Conservation (phyloP, 768 basidiomycete species). For the Amanita pallidorosea region DNA sequence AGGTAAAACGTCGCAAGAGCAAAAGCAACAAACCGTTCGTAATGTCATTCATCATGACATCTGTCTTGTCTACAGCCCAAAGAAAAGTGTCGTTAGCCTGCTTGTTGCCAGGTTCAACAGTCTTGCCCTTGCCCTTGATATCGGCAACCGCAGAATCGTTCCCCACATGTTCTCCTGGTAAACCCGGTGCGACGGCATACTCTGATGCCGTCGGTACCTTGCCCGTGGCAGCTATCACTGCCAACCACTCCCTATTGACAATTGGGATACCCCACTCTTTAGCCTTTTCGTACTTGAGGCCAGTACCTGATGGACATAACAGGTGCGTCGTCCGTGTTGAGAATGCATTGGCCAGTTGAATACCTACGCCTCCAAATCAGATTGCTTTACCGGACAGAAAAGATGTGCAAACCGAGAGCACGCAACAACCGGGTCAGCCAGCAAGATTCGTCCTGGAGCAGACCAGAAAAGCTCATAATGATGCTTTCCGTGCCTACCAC, state of each 20-base stretch:
- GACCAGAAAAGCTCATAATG: slow-evolving; percentile 61
- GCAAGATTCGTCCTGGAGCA: slow-evolving; percentile 57
- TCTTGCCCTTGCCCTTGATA: slow-evolving; percentile 20
- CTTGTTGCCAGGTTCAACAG: slow-evolving; percentile 8
- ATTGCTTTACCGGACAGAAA: not conserved
- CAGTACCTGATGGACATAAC: slow-evolving; percentile 59
- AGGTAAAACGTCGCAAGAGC: not conserved
- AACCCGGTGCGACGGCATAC: slow-evolving; percentile 19
- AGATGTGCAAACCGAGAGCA: slow-evolving; percentile 44
- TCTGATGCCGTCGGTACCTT: slow-evolving; percentile 24
- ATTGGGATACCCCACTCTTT: slow-evolving; percentile 69
- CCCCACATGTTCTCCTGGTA: not conserved
- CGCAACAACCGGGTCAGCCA: slow-evolving; percentile 57
- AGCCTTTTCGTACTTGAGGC: slow-evolving; percentile 73
- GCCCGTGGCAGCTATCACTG: slow-evolving; percentile 44
- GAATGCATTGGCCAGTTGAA: slow-evolving; percentile 44
- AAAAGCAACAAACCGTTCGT: slow-evolving; percentile 28
- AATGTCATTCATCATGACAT: slow-evolving; percentile 27
- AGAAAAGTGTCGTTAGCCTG: not conserved
- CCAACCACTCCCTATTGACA: slow-evolving; percentile 64
- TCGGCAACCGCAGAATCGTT: slow-evolving; percentile 5
- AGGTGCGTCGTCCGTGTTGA: slow-evolving; percentile 69
- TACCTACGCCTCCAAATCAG: slow-evolving; percentile 26
- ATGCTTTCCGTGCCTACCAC: slow-evolving; percentile 48
- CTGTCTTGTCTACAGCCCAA: slow-evolving; percentile 3